phyloP scores from a whole-genome alignment of 176 grass and related monocot species.

The Triticum timopheevii region DNA sequence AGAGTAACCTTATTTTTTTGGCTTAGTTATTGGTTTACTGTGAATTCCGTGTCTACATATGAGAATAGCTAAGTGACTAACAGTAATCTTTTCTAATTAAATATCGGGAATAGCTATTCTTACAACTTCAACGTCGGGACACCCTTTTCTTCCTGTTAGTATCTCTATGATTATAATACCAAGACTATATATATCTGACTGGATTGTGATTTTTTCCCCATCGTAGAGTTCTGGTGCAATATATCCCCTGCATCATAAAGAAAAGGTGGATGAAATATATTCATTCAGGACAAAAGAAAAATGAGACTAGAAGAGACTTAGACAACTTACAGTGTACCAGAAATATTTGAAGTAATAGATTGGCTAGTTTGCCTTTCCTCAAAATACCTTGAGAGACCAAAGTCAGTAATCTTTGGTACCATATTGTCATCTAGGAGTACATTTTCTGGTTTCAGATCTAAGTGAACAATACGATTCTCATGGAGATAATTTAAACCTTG shows the following conservation, averaged over 20 bases:
- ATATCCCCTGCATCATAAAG: not conserved
- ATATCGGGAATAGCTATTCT: not conserved
- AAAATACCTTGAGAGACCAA: not conserved
- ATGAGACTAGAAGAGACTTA: not conserved
- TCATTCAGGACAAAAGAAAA: not conserved
- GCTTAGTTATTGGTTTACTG: not conserved
- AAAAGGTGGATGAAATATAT: not conserved
- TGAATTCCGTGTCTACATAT: not conserved
- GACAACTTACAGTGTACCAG: not conserved
- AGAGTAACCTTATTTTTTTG: not conserved
- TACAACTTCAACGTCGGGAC: not conserved
- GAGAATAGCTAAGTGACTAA: not conserved
- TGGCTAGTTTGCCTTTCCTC: not conserved
- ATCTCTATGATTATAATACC: not conserved
- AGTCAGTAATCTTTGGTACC: not conserved
- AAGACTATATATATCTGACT: not conserved
- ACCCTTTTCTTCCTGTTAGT: not conserved
- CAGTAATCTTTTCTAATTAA: not conserved
- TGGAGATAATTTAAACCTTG: not conserved
- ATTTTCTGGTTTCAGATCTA: not conserved
- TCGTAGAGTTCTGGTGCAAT: not conserved
- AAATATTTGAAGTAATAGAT: not conserved
- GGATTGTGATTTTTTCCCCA: not conserved
- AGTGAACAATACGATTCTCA: not conserved
- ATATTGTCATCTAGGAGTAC: not conserved